A percentile compares a stretch with the other conserved stretches of the same genome.
Evolutionary conservation across 176 grass and related monocot genomes (phyloP).

Genomic region (Puccinellia tenuiflora): DNA sequence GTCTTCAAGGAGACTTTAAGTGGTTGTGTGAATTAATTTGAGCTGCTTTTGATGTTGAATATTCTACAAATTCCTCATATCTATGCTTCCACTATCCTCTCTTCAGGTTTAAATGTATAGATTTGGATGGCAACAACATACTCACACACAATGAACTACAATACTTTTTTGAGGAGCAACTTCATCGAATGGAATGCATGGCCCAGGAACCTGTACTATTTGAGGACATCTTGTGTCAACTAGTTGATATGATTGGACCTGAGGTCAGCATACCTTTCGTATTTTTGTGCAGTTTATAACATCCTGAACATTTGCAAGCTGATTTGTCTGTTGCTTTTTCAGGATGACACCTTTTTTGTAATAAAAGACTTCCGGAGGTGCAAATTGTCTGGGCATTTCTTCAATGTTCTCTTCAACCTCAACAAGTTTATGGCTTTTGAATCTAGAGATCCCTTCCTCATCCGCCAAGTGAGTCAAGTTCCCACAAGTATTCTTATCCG

Average conservation of each 20-base stretch:
- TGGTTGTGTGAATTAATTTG: not conserved
- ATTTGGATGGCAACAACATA: slow-evolving; percentile 87
- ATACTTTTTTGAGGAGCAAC: slow-evolving; percentile 93
- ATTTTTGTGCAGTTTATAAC: not conserved
- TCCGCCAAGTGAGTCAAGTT: slow-evolving; percentile 71
- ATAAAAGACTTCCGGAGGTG: slow-evolving; percentile 67
- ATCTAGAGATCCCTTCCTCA: slow-evolving; percentile 94
- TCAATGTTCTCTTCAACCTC: slow-evolving; percentile 96
- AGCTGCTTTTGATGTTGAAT: not conserved
- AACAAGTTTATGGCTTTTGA: slow-evolving; percentile 97
- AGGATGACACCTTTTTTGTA: slow-evolving; percentile 68
- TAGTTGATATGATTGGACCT: slow-evolving; percentile 90
- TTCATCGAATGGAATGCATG: slow-evolving; percentile 99
- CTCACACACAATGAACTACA: slow-evolving; percentile 87
- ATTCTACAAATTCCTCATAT: slow-evolving; percentile 12
- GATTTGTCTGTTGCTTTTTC: slow-evolving; percentile 19
- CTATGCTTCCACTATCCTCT: slow-evolving; percentile 21
- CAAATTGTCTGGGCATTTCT: slow-evolving; percentile 84
- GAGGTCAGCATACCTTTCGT: slow-evolving; percentile 52
- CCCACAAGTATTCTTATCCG: not conserved
- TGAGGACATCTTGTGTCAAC: slow-evolving; percentile 91
- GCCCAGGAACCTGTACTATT: slow-evolving; percentile 91
- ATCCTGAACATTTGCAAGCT: slow-evolving; percentile 22
- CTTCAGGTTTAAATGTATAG: slow-evolving; percentile 89
- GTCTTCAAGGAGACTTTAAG: slow-evolving; percentile 11